Conservation (phyloP, 768 basidiomycete species). For the Coprinopsis sp. region DNA sequence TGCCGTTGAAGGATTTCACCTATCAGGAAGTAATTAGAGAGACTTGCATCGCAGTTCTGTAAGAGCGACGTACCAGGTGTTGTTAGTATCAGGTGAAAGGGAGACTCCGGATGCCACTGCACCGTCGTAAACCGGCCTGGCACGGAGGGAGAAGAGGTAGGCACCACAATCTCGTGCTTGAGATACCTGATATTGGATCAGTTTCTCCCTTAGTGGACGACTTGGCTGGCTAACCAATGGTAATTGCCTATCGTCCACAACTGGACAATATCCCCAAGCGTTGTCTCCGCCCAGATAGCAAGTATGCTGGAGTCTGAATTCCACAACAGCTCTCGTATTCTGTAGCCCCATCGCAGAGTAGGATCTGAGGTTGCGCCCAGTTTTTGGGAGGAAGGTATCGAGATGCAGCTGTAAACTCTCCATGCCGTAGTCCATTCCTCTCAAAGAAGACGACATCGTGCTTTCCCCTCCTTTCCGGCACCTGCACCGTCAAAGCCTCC, state of each 20-base stretch:
- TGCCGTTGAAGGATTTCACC: slow-evolving; percentile 53
- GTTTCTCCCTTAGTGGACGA: neutral
- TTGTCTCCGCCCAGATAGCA: slow-evolving; percentile 76
- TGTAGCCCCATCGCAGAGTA: slow-evolving; percentile 57
- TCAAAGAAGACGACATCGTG: slow-evolving; percentile 95
- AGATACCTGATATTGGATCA: slow-evolving; percentile 60
- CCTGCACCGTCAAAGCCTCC: slow-evolving; percentile 66
- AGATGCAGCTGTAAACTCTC: slow-evolving; percentile 71
- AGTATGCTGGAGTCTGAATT: slow-evolving; percentile 85
- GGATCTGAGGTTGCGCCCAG: slow-evolving; percentile 27
- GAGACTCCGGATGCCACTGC: slow-evolving; percentile 83
- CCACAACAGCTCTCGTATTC: slow-evolving; percentile 76
- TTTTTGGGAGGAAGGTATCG: slow-evolving; percentile 28
- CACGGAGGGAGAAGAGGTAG: slow-evolving; percentile 21
- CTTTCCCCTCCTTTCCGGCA: slow-evolving; percentile 55
- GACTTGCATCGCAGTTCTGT: too few relatives aligned
- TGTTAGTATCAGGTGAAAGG: slow-evolving; percentile 59
- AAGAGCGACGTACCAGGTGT: slow-evolving; percentile 49
- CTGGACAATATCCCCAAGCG: slow-evolving; percentile 75
- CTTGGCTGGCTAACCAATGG: slow-evolving; percentile 59
- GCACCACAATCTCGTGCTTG: slow-evolving; percentile 78
- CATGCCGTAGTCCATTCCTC: slow-evolving; percentile 88
- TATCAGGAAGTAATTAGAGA: slow-evolving; percentile 19
- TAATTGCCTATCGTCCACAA: slow-evolving; percentile 95
- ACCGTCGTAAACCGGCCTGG: slow-evolving; percentile 65